Conservation (phyloP, 371 early-diverging fungal genomes). For the Vittaforma corneae region DNA sequence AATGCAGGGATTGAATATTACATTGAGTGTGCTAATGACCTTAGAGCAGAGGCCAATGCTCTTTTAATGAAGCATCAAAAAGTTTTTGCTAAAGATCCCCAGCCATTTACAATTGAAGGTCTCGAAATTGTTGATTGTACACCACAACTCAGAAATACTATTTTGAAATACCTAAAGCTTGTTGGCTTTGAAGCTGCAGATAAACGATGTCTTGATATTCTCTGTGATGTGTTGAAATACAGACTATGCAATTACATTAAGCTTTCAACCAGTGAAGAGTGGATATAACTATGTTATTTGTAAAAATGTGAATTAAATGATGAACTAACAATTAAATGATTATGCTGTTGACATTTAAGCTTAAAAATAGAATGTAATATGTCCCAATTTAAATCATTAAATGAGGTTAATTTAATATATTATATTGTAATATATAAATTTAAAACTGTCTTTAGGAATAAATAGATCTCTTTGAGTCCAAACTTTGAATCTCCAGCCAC, state of each 20-base stretch:
- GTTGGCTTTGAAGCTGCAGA: not conserved
- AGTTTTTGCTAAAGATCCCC: not conserved
- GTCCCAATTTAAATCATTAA: no score
- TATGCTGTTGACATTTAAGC: no score
- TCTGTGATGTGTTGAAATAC: no score
- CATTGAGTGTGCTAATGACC: constrained; percentile 31
- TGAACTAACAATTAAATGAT: no score
- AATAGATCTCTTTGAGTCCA: constrained; percentile 9
- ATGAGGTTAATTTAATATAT: no score
- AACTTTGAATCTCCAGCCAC: constrained; percentile 51
- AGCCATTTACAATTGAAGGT: not conserved
- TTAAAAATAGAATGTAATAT: no score
- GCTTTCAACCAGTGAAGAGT: no score
- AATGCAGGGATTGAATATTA: constrained; percentile 36
- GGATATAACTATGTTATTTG: no score
- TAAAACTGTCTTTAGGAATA: not conserved
- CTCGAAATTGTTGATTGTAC: not conserved
- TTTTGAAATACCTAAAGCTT: not conserved
- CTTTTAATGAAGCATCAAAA: not conserved
- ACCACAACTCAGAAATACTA: not conserved
- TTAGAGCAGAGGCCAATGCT: constrained; percentile 17
- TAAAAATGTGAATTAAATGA: no score
- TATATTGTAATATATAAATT: not conserved
- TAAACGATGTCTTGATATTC: no score
- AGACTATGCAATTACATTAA: no score